phyloP scores from a whole-genome alignment of 345 rosid species.

The Brassica rapa region DNA sequence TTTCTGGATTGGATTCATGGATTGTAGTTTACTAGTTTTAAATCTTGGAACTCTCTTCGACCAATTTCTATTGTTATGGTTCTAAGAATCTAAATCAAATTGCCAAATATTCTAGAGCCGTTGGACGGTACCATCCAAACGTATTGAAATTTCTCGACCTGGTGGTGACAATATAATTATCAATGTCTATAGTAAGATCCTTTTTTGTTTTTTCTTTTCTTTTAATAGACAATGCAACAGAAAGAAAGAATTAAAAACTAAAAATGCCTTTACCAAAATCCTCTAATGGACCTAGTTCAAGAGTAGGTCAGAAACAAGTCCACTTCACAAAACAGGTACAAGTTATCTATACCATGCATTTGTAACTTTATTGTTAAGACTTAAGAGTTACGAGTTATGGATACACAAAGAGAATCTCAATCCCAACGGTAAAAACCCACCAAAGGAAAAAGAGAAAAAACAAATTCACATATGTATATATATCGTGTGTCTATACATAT shows the following conservation, averaged over 20 bases:
- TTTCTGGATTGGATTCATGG: slow-evolving; percentile 3
- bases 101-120: slow-evolving; percentile 1
- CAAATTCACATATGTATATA: neutral
- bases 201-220: neutral
- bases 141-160: neutral
- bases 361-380: slow-evolving; percentile 9
- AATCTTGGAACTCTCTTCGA: slow-evolving; percentile 22
- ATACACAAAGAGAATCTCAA: slow-evolving; percentile 24
- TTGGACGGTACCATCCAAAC: slow-evolving; percentile 2
- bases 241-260: neutral
- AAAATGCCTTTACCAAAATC: neutral
- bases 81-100: slow-evolving; percentile 4
- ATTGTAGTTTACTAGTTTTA: neutral
- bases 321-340: neutral
- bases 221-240: neutral
- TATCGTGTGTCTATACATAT: neutral
- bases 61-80: neutral
- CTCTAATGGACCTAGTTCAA: neutral
- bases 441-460: slow-evolving; percentile 1
- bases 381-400: slow-evolving; percentile 24
- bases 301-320: neutral
- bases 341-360: neutral
- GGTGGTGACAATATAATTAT: neutral
- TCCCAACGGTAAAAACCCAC: slow-evolving; percentile 28
- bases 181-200: neutral